Evolutionary conservation across 1,139 yeast species (phyloP), one percentile per base, ranked within the genome.

Genomic region (Geotrichum citri-aurantii): DNA sequence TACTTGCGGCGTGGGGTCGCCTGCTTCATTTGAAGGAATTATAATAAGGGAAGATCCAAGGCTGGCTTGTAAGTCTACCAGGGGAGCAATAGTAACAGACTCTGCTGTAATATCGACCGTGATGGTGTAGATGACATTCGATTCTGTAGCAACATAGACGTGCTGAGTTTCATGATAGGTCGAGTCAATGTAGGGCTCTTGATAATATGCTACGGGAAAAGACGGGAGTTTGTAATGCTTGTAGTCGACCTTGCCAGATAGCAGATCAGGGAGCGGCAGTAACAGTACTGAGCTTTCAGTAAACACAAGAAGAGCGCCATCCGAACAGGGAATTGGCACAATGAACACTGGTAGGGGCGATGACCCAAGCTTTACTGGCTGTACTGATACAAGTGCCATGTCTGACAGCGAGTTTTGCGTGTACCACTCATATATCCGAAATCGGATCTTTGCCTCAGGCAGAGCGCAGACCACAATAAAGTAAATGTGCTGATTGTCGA

Each of bases 41-140:
- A 53, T 47, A 12, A 53, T 24, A 6, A 53, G 48, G 17, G 56
- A 53, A 17, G 56, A 53, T 7, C 56, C 56, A 12, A 53, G 8
- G 12, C 48, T 37, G 23, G 52, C 21, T 11, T 53, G 48, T 5
- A 53, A 23, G 11, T 53, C 56, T 8, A 53, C 56, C 12, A 53
- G 50, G 8, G 56, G 56, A 12, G 40, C 48, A 24, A 53, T 23
- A 7, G 56, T 14, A 2, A 53, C n/a, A 2, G 26, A 7, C 17
- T 53, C 56, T 21, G 33, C 42, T 4, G 48, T 11, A 12, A 47
- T 31, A 17, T 53, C 52, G 29, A 53, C 26, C 2, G 47, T 37
- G 37, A 53, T 23, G 11, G 56, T 33, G 37, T 47, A 53, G 37
- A 53, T 53, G 5, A 53, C 37, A 26, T 53, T 53, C 11, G 52